phyloP scores from a whole-genome alignment of 148 eudicot genomes.

The Vaccinium myrtillus region DNA sequence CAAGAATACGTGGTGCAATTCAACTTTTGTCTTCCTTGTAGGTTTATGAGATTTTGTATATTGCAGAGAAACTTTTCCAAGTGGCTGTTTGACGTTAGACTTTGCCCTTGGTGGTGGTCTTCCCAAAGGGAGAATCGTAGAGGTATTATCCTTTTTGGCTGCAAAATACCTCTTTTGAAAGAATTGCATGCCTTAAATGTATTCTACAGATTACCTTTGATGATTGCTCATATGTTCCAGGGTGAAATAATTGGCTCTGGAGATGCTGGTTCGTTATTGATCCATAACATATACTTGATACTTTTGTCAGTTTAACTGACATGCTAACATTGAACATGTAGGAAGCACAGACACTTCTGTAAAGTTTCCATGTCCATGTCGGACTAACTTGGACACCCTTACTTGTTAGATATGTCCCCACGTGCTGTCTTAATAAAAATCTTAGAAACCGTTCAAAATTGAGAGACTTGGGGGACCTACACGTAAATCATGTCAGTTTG shows the following conservation, averaged over 20 bases:
- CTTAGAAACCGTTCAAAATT: neutral
- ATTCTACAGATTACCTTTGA: neutral
- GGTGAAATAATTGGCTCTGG: neutral
- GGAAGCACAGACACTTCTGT: neutral
- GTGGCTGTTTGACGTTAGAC: conserved; percentile 94
- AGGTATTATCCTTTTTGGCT: conserved; percentile 40
- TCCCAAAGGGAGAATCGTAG: conserved; percentile 94
- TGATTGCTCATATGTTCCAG: conserved; percentile 4
- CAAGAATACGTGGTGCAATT: neutral
- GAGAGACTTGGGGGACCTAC: neutral
- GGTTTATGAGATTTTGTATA: conserved; percentile 14
- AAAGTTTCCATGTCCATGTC: neutral
- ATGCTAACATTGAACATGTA: neutral
- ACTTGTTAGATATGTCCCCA: neutral
- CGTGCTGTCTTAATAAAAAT: neutral
- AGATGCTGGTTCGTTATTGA: neutral
- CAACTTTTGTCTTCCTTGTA: neutral
- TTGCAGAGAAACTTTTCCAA: conserved; percentile 95
- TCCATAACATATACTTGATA: neutral
- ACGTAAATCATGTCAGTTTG: neutral
- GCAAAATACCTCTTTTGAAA: too few species aligned
- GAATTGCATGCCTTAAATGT: neutral
- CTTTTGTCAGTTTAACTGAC: neutral
- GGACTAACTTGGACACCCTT: neutral
- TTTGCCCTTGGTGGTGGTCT: conserved; percentile 96